Percentiles rank a stretch among this genome's conserved stretches.
These are phyloP conservation scores for Meira miltonrushii DNA, from an alignment of 1,284 basidiomycete species.

Conservation along the genomic window DNA sequence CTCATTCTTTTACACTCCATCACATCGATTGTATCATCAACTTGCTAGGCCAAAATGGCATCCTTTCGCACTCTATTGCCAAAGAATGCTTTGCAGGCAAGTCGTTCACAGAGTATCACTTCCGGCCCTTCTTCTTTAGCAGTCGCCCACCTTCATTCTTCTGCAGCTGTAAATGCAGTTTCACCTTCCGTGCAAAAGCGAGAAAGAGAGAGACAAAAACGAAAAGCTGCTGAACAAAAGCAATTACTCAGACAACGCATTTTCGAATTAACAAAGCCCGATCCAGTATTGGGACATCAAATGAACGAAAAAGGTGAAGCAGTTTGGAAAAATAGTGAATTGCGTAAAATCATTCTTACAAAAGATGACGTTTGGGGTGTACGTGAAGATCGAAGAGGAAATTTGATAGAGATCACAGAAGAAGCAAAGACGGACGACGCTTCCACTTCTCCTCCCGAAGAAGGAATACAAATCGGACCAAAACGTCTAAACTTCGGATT, in stretches of 20 bases:
- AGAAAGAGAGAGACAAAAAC: conserved; percentile 18
- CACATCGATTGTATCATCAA: no score
- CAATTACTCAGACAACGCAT: conserved; percentile 44
- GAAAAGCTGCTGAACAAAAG: conserved; percentile 50
- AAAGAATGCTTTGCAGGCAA: no score
- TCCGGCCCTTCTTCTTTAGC: no score
- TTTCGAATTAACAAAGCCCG: conserved; percentile 57
- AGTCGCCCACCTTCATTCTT: no score
- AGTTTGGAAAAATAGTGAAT: conserved; percentile 39
- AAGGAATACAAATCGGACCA: conserved; percentile 22
- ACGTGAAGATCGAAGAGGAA: conserved; percentile 42
- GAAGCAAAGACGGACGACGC: conserved; percentile 4
- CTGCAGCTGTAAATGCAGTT: no score
- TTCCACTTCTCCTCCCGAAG: no score
- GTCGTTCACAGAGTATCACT: no score
- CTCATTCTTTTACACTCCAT: no score
- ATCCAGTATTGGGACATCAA: conserved; percentile 66
- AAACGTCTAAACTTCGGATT: conserved; percentile 46
- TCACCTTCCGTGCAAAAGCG: not conserved
- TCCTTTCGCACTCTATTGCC: no score
- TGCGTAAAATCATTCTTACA: conserved; percentile 34
- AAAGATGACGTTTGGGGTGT: conserved; percentile 48
- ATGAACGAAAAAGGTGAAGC: conserved; percentile 54
- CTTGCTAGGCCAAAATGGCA: no score
- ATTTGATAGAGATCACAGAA: conserved; percentile 27